These are phyloP conservation scores for Didymella glomerata DNA, from an alignment of 2,329 filamentous ascomycete genomes.

Conservation along the genomic window DNA sequence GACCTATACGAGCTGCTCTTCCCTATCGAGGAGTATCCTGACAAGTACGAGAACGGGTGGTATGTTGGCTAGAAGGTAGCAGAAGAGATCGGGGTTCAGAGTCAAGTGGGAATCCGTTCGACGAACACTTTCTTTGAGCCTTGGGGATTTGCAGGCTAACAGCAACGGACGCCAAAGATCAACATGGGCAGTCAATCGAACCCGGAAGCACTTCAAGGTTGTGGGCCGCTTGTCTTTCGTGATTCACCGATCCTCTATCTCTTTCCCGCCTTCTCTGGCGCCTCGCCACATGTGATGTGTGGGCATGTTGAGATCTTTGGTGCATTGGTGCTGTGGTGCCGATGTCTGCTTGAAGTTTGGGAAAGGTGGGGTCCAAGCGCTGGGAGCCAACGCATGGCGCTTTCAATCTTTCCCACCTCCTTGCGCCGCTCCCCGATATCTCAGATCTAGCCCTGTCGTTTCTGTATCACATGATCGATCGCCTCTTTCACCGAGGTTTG, in stretches of 20 bases:
- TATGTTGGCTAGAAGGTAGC: neutral
- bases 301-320: neutral
- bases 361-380: slow-evolving; percentile 15
- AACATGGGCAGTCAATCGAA: too few species aligned
- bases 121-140: neutral
- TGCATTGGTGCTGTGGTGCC: neutral
- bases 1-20: slow-evolving; percentile 3
- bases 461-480: neutral
- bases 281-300: neutral
- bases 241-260: neutral
- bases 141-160: neutral
- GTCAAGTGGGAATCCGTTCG: neutral
- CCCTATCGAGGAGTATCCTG: neutral
- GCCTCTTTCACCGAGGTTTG: neutral
- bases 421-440: neutral
- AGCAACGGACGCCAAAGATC: neutral
- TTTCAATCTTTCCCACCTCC: neutral
- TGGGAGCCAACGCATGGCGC: neutral
- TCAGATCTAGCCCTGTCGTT: neutral
- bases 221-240: neutral
- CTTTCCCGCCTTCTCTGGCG: neutral
- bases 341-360: slow-evolving; percentile 3
- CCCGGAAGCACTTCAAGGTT: neutral
- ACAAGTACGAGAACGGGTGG: slow-evolving; percentile 2
- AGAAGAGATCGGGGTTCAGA: neutral